A percentile compares a stretch with the other conserved stretches of the same genome.
Evolutionary conservation across 2,329 filamentous ascomycete species (phyloP).

Genomic region (Erysiphe neolycopersici): DNA sequence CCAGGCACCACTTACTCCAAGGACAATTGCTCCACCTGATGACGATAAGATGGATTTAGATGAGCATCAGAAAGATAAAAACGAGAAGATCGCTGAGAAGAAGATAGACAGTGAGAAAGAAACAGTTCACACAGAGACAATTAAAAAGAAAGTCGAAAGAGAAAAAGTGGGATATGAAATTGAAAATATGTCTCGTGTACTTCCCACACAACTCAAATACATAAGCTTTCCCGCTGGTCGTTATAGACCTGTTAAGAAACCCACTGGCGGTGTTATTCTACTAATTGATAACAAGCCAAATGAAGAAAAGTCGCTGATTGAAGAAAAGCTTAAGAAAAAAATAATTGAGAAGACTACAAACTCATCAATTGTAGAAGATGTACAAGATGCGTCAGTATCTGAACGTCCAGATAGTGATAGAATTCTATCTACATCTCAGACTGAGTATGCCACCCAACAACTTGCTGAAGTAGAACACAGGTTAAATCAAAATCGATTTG

Average conservation of each 20-base stretch:
- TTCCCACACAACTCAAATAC: slow-evolving; percentile 82
- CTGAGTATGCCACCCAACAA: neutral
- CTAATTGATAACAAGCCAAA: slow-evolving; percentile 59
- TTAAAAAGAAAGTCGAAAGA: slow-evolving; percentile 79
- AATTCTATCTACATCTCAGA: neutral
- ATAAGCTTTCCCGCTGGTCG: slow-evolving; percentile 76
- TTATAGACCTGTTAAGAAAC: slow-evolving; percentile 85
- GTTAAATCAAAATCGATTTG: neutral
- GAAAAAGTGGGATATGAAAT: slow-evolving; percentile 93
- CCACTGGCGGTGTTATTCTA: slow-evolving; percentile 82
- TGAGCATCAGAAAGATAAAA: slow-evolving; percentile 25
- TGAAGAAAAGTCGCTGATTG: slow-evolving; percentile 55
- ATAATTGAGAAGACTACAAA: slow-evolving; percentile 31
- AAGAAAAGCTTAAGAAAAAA: slow-evolving; percentile 76
- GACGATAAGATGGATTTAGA: slow-evolving; percentile 78
- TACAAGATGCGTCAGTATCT: slow-evolving; percentile 12
- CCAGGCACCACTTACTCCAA: slow-evolving; percentile 46
- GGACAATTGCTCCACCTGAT: slow-evolving; percentile 20
- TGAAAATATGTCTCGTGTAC: slow-evolving; percentile 87
- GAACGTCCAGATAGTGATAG: slow-evolving; percentile 14
- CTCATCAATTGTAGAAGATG: slow-evolving; percentile 11
- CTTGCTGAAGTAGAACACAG: neutral
- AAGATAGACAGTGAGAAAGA: slow-evolving; percentile 38
- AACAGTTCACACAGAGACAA: slow-evolving; percentile 22
- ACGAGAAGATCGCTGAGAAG: slow-evolving; percentile 26